Conservation (phyloP, 768 basidiomycete genomes). For the Boletus sp. region DNA sequence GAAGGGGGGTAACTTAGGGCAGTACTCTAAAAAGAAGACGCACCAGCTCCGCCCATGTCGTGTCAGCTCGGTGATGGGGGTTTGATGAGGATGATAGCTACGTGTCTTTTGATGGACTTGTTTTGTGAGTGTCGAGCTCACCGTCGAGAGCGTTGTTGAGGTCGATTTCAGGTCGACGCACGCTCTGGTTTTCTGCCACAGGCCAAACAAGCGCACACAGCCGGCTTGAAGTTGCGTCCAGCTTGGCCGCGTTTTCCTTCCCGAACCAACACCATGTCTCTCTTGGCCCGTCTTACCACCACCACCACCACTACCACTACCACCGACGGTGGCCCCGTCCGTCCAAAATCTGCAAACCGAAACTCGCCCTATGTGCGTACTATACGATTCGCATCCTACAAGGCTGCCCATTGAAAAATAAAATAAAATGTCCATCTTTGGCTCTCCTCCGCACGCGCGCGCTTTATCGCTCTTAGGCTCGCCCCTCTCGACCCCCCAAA, state of each 20-base stretch:
- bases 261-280: constrained; percentile 26
- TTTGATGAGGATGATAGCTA: background rate
- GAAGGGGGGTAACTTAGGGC: background rate
- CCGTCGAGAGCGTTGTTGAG: background rate
- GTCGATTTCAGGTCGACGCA: background rate
- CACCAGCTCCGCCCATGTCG: constrained; percentile 45
- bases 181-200: constrained; percentile 27
- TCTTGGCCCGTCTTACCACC: constrained; percentile 29
- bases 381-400: constrained; percentile 29
- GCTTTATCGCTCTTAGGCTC: constrained; percentile 20
- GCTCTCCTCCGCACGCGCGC: background rate
- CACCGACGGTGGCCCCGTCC: constrained; percentile 31
- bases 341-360: constrained; percentile 31
- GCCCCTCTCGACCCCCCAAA: constrained; percentile 55
- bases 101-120: background rate
- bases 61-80: background rate
- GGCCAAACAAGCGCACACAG: constrained; percentile 29
- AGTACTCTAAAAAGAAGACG: constrained; percentile 17
- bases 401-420: constrained; percentile 20
- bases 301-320: constrained; percentile 11
- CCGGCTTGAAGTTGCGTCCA: too few species aligned
- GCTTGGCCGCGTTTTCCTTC: constrained; percentile 6
- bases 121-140: too few species aligned
- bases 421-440: background rate
- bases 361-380: constrained; percentile 37